Conservation (phyloP, 1,284 basidiomycete genomes). For the Melampsora larici-populina region DNA sequence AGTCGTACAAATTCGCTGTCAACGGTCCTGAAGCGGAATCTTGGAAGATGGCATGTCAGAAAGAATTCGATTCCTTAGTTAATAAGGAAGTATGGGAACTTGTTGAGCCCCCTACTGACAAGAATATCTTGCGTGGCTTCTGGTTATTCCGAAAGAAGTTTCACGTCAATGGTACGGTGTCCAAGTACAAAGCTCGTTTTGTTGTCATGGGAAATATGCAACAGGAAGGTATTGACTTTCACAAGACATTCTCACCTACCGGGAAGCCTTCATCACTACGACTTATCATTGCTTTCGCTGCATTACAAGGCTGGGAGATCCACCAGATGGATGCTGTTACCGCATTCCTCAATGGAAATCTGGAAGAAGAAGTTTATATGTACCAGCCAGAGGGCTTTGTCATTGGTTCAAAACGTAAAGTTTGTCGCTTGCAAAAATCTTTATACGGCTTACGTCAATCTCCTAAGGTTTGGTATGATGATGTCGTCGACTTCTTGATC, state of each 20-base stretch:
- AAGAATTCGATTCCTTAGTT: background rate
- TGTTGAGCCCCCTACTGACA: background rate
- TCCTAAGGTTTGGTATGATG: background rate
- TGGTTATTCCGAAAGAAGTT: background rate
- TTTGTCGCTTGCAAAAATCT: background rate
- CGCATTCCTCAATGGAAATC: background rate
- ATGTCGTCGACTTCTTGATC: background rate
- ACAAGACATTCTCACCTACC: background rate
- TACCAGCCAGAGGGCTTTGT: background rate
- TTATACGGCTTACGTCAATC: no score
- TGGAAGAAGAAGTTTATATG: no score
- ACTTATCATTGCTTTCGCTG: background rate
- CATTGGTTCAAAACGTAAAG: background rate
- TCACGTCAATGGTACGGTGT: background rate
- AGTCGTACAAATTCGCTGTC: background rate
- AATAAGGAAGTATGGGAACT: background rate
- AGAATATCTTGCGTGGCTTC: background rate
- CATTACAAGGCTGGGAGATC: background rate
- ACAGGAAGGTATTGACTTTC: background rate
- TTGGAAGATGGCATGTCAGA: background rate
- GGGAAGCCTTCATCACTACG: background rate
- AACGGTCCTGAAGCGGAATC: background rate
- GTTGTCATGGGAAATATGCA: no score
- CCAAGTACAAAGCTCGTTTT: no score
- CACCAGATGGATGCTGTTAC: background rate